A percentile compares a stretch with the other conserved stretches of the same genome.
phyloP scores from a whole-genome alignment of 1,139 yeast genomes.

The Lodderomyces oxycetoniae region DNA sequence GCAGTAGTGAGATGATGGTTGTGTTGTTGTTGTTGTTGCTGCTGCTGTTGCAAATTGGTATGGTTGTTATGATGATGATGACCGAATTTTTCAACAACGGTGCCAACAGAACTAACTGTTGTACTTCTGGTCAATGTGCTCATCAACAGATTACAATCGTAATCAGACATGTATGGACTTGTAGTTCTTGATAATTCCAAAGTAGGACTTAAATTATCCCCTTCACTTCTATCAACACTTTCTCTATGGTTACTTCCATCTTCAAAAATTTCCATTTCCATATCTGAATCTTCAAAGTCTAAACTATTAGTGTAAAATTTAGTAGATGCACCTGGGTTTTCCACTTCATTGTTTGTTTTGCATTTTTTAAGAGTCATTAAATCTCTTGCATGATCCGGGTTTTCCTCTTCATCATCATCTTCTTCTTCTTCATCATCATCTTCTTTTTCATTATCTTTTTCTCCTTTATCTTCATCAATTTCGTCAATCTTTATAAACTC shows the following conservation, averaged over 20 bases:
- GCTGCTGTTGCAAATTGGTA: not conserved
- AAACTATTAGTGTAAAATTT: too few relatives aligned
- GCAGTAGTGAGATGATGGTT: too few relatives aligned
- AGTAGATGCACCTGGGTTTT: too few relatives aligned
- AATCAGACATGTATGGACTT: slow-evolving; percentile 33
- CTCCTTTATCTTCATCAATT: slow-evolving; percentile 7
- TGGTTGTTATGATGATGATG: slow-evolving; percentile 17
- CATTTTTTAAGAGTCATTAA: too few relatives aligned
- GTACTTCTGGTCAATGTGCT: slow-evolving; percentile 41
- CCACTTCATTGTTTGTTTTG: too few relatives aligned
- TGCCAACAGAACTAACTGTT: slow-evolving; percentile 33
- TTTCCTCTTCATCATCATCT: slow-evolving; percentile 25
- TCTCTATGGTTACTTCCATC: slow-evolving; percentile 3
- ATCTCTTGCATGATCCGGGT: too few relatives aligned
- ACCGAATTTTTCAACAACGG: too few relatives aligned
- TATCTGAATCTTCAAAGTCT: slow-evolving; percentile 15
- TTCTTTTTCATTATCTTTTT: slow-evolving; percentile 4
- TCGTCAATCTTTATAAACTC: slow-evolving; percentile 11
- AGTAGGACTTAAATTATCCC: slow-evolving; percentile 8
- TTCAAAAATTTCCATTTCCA: slow-evolving; percentile 7
- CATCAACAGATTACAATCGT: slow-evolving; percentile 37
- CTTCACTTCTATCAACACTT: slow-evolving; percentile 3
- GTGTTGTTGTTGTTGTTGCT: slow-evolving; percentile 1
- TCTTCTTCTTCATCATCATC: slow-evolving; percentile 7
- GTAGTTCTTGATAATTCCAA: slow-evolving; percentile 33